Evolutionary conservation across 1,284 basidiomycete genomes (phyloP), one percentile per base, ranked within the genome.

Genomic region (Microbotryum scabiosae): DNA sequence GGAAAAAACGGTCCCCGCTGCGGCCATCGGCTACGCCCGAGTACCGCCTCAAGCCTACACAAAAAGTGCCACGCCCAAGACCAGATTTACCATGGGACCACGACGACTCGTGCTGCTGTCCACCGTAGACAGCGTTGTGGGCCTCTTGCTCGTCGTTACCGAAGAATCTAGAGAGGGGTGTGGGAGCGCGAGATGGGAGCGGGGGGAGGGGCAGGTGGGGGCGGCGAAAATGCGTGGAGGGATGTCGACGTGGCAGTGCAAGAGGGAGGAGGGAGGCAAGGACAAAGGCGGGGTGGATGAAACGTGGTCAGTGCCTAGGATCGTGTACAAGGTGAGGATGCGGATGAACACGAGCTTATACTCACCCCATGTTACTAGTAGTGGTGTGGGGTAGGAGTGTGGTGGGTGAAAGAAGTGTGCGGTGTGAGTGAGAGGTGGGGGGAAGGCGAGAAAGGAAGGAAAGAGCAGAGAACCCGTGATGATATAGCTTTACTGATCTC

Each of bases 61-160:
- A 30, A 30, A 30, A 23, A 41, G n/a, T 9, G 53, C 26, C 4
- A 45, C 28, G 21, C 55, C 54, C 5, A 6, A 25, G 47, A 0
- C 30, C 28, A 20, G 26, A 50, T 47, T 36, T 36, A 61, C 23
- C 45, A 56, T 68, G 66, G 5, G 54, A 41, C 59, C 55, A 66
- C 48, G 48, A 52, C 0, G 59, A 57, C 53, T 66, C 41, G 64
- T 64, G 62, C 36, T 57, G 48, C 50, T 65, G 54, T 9, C 51
- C 53, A 25, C n/a, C 32, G 44, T 60, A 52, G 21, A 56, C 63
- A 5, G 49, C 36, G 49, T 55, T 43, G 14, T 51, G 57, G 5
- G 63, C 60, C 44, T 62, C 56, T 16, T 55, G 59, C 56, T 67
- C 53, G 49, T 64, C 53, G 41, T 64, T 23, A 21, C 43, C 28